Percentiles rank a stretch among this genome's conserved stretches.
Conservation (phyloP, 2,329 filamentous ascomycete genomes). For the Venturia effusa region DNA sequence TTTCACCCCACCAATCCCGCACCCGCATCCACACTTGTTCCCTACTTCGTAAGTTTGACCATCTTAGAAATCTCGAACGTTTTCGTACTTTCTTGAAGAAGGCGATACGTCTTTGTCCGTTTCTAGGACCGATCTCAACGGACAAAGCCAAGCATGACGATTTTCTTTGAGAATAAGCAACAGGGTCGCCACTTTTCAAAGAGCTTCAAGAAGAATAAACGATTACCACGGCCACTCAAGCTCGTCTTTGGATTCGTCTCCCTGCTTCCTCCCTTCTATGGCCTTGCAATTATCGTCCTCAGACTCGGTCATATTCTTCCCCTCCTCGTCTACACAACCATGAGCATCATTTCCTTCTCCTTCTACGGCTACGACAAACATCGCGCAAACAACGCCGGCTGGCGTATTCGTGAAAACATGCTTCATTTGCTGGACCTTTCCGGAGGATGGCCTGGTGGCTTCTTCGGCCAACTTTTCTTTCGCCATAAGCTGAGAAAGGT, state of each 20-base stretch:
- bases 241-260: not conserved
- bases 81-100: too few relatives aligned
- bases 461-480: not conserved
- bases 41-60: not conserved
- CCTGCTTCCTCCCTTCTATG: not conserved
- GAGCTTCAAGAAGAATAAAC: not conserved
- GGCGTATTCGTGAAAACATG: not conserved
- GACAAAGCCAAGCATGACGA: too few relatives aligned
- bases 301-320: not conserved
- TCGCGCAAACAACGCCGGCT: not conserved
- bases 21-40: too few relatives aligned
- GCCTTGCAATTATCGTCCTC: not conserved
- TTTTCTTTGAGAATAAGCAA: not conserved
- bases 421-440: constrained; percentile 5
- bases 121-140: too few relatives aligned
- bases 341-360: constrained; percentile 5
- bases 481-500: constrained; percentile 8
- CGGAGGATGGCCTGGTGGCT: constrained; percentile 8
- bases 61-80: too few relatives aligned
- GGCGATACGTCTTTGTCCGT: too few relatives aligned
- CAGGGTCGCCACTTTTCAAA: not conserved
- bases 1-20: not conserved
- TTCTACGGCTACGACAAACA: constrained; percentile 8
- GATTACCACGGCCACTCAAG: not conserved
- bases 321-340: not conserved